Conservation (phyloP, 2,329 filamentous ascomycete genomes). For the Colletotrichum spaethianum region DNA sequence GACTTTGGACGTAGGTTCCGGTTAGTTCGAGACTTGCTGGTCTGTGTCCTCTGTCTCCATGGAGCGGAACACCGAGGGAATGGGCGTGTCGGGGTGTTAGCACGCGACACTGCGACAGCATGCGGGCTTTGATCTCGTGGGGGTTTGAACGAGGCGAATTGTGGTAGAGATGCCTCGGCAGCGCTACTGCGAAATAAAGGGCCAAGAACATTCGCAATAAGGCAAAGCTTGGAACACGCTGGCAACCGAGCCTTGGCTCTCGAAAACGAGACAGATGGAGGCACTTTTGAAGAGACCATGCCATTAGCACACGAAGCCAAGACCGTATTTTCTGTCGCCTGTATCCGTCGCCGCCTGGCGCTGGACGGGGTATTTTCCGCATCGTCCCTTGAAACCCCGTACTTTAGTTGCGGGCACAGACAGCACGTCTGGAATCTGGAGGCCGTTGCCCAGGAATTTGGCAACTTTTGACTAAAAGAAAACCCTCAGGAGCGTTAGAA, state of each 20-base stretch:
- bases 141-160: slow-evolving; percentile 18
- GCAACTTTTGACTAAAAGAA: slow-evolving; percentile 32
- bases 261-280: slow-evolving; percentile 17
- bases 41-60: background rate
- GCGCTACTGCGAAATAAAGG: background rate
- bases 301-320: slow-evolving; percentile 22
- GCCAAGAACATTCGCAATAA: slow-evolving; percentile 30
- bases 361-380: slow-evolving; percentile 20
- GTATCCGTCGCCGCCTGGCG: background rate
- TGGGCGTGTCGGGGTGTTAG: background rate
- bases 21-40: background rate
- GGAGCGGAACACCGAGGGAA: background rate
- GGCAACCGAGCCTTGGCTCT: slow-evolving; percentile 32
- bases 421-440: slow-evolving; percentile 4
- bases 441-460: slow-evolving; percentile 25
- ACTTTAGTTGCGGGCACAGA: background rate
- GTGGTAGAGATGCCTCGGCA: slow-evolving; percentile 28
- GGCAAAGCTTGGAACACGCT: slow-evolving; percentile 31
- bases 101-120: slow-evolving; percentile 28
- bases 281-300: slow-evolving; percentile 30
- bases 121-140: slow-evolving; percentile 13
- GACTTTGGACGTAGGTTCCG: background rate
- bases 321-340: background rate
- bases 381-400: slow-evolving; percentile 20
- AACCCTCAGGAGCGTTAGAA: background rate